Evolutionary conservation across 805 yeast species (phyloP), one percentile per base, ranked within the genome.

Genomic region (Candida nanaspora): DNA sequence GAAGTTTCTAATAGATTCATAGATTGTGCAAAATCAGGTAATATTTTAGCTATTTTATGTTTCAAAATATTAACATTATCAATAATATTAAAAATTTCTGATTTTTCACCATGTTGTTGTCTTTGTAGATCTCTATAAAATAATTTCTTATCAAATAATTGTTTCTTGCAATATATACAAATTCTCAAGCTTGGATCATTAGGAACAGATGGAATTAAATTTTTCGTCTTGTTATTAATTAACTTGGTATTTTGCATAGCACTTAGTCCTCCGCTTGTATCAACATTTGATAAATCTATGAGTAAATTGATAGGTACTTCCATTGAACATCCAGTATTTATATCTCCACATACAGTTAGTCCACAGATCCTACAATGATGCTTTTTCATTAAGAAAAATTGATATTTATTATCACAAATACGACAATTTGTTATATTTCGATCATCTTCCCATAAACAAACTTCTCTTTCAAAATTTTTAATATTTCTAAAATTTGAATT

Each of bases 351-450:
- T 0, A 87, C 86, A 1, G 84, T 76, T 22, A 61, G 54, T 0
- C 98, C 98, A 65, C 98, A 91, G 21, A 88, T 59, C 29, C 98
- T 66, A 59, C 98, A 93, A 57, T 91, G 98, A 56, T 93, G 98
- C 48, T 82, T 86, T 38, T 97, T 65, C 20, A 74, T 49, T 0
- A 49, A 38, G 11, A 77, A 55, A 34, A 83, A 61, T 10, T 72
- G 66, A 57, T 87, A 93, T 25, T 54, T 51, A 11, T 68, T 65
- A 13, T 65, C 57, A 52, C 98, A 91, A 7, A 84, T 63, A 7
- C 72, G 66, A 56, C 98, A 91, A 41, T 66, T 62, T 0, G 63
- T 50, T 0, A 71, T 70, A 3, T 52, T 50, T 2, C 57, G 42
- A 44, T 73, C 83, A 40, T 72, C 72, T 43, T 75, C 76, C 98